phyloP scores from a whole-genome alignment of 2,329 filamentous ascomycete genomes.

The Metarhizium anisopliae region DNA sequence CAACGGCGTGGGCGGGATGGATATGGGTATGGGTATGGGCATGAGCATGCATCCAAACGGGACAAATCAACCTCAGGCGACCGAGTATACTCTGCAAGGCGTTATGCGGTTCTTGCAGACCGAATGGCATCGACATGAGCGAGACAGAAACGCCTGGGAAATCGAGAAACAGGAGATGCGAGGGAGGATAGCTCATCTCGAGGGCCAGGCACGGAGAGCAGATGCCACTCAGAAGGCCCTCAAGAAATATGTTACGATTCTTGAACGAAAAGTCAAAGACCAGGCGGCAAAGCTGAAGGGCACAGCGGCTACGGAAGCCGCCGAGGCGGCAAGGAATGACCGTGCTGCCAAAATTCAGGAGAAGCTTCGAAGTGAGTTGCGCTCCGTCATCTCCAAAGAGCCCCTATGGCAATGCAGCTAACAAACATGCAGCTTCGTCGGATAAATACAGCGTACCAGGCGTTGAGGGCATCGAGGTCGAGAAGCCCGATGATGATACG shows the following conservation, averaged over 20 bases:
- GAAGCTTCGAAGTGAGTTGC: constrained; percentile 40
- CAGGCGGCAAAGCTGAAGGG: constrained; percentile 65
- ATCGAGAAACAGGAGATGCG: constrained; percentile 99
- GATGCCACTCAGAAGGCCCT: constrained; percentile 84
- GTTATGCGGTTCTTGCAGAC: constrained; percentile 99
- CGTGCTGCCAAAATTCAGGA: constrained; percentile 46
- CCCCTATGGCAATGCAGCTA: neutral
- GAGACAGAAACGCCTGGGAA: constrained; percentile 96
- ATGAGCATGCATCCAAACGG: constrained; percentile 37
- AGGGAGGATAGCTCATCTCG: constrained; percentile 86
- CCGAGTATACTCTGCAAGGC: constrained; percentile 57
- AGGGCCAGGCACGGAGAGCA: constrained; percentile 78
- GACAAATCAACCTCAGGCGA: constrained; percentile 46
- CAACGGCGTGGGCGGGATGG: constrained; percentile 37
- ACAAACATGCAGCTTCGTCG: constrained; percentile 25
- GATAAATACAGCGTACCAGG: constrained; percentile 35
- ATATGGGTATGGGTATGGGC: constrained; percentile 31
- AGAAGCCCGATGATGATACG: constrained; percentile 39
- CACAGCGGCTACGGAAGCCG: constrained; percentile 24
- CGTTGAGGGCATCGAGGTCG: constrained; percentile 37
- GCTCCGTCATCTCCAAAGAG: neutral
- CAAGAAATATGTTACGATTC: constrained; percentile 80
- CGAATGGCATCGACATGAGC: constrained; percentile 97
- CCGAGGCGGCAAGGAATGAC: constrained; percentile 39
- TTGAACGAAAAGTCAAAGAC: constrained; percentile 80